Conservation (phyloP, 441 rosid species). For the Pelargonium australe region DNA sequence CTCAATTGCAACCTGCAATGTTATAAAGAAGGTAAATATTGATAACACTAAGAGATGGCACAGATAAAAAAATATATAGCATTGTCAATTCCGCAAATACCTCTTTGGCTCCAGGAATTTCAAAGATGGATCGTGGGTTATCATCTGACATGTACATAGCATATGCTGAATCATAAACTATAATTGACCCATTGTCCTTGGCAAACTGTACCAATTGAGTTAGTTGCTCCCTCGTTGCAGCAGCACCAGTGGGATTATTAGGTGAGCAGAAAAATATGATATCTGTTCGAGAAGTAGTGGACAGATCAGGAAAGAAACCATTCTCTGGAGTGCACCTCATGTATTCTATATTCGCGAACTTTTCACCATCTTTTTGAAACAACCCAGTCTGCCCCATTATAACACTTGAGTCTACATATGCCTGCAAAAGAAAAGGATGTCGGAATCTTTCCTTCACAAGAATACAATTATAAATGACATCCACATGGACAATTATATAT, state of each 20-base stretch:
- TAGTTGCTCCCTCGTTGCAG: slow-evolving; percentile 88
- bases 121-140: slow-evolving; percentile 84
- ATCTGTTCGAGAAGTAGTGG: slow-evolving; percentile 61
- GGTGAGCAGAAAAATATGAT: slow-evolving; percentile 96
- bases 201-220: slow-evolving; percentile 69
- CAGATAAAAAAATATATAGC: neutral
- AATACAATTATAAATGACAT: neutral
- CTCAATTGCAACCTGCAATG: slow-evolving; percentile 79
- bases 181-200: slow-evolving; percentile 85
- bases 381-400: slow-evolving; percentile 90
- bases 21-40: neutral
- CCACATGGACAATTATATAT: neutral
- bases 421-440: slow-evolving; percentile 36
- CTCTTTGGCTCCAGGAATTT: slow-evolving; percentile 97
- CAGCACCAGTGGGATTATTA: slow-evolving; percentile 92
- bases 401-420: slow-evolving; percentile 94
- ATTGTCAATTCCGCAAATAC: slow-evolving; percentile 32
- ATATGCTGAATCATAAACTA: slow-evolving; percentile 91
- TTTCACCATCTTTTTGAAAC: slow-evolving; percentile 58
- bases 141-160: slow-evolving; percentile 84
- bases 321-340: slow-evolving; percentile 92
- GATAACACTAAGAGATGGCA: neutral
- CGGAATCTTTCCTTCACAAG: neutral
- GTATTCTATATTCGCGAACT: slow-evolving; percentile 73
- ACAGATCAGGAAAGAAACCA: slow-evolving; percentile 88